Conservation (phyloP, 768 basidiomycete species). For the Termitomyces sp. region DNA sequence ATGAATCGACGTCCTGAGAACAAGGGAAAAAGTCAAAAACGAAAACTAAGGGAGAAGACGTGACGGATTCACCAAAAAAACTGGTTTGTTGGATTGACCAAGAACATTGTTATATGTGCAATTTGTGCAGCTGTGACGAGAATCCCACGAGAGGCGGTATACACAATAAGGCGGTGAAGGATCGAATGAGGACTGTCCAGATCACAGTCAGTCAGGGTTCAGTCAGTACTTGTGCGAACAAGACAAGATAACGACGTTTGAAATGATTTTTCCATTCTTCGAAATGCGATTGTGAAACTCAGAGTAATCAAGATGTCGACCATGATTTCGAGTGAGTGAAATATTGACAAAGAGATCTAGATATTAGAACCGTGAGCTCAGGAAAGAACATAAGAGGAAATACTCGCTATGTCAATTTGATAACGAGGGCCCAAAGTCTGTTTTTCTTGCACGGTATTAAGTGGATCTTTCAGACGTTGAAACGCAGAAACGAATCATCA, state of each 20-base stretch:
- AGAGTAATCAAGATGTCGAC: slow-evolving; percentile 6
- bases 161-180: slow-evolving; percentile 5
- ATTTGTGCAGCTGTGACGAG: slow-evolving; percentile 4
- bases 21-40: not conserved
- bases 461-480: not conserved
- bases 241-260: not conserved
- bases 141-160: slow-evolving; percentile 7
- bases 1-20: slow-evolving; percentile 4
- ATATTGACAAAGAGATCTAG: not conserved
- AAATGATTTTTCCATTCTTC: not conserved
- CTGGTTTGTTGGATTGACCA: not conserved
- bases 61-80: not conserved
- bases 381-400: not conserved
- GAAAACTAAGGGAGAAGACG: not conserved
- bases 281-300: not conserved
- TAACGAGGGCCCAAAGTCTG: not conserved
- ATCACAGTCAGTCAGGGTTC: not conserved
- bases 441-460: no score
- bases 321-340: slow-evolving; percentile 1
- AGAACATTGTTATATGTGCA: slow-evolving; percentile 9
- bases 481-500: not conserved
- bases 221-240: no score
- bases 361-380: not conserved
- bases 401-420: not conserved
- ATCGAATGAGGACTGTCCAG: slow-evolving; percentile 2